Evolutionary conservation across 2,329 filamentous ascomycete genomes (phyloP), one percentile per base, ranked within the genome.

Genomic region (Epichloe baconii): DNA sequence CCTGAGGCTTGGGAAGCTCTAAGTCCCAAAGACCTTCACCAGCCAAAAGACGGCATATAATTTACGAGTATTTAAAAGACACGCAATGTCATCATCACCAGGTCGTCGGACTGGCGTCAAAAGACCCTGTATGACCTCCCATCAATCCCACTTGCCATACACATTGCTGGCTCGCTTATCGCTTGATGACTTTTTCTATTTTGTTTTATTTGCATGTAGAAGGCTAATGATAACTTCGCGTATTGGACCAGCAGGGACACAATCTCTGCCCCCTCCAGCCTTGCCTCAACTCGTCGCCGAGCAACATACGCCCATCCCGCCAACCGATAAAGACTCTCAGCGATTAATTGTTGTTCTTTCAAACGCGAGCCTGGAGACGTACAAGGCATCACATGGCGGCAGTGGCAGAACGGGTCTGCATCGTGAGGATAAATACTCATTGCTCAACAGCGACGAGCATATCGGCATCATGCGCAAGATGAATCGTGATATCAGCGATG

Each of bases 381-480:
- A 96, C 77, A 94, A 94, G 67, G 87, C 93, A 1, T 86, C 87
- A 19, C 83, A 88, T 58, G 83, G 83, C 54, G 79, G 83, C 67
- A 77, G 64, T 68, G 79, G 65, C 71, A 83, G 71, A 69, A 81
- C 66, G 74, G 75, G 81, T 35, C 73, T 77, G 52, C 79, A 80
- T 54, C 81, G 86, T 48, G 90, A 96, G 62, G 91, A 96, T 67
- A 97, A 97, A 70, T 98, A 95, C 71, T 95, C 91, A 55, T 76
- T 98, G 49, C 82, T 98, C 63, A 98, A 98, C 76, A 96, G 90
- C 70, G 93, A 98, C 65, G 93, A 98, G 71, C 93, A 98, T 67
- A 98, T 98, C 60, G 93, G 93, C 56, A 86, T 97, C 58, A 95
- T 98, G 89, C 85, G 93, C 64, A 98, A 97, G 76, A 97, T 97